Evolutionary conservation across 176 grass and related monocot species (phyloP), one percentile per base, ranked within the genome.

Genomic region (Oryza rufipogon): DNA sequence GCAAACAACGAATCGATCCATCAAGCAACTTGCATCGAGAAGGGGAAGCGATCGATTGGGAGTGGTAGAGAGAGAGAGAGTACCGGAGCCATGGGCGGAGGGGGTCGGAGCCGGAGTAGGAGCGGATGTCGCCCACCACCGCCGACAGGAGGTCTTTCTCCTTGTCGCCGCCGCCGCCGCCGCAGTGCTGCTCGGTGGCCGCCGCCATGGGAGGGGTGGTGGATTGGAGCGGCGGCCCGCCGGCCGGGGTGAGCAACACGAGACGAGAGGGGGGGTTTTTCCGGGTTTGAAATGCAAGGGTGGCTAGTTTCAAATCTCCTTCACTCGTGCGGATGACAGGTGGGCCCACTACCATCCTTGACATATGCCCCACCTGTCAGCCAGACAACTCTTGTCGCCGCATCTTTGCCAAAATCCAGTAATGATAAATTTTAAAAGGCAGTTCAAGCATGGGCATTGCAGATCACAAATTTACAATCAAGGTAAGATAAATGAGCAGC

Each of bases 1-100:
- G 13, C 51, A 36, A 46, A 34, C 3, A 46, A 34, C 13, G 28
- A 20, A 56, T 25, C 7, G 17, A 30, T 47, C 46, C 22, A 75
- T 34, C 17, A 4, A 7, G 23, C 17, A 33, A 30, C 0, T 6
- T 3, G 12, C 32, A 22, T 30, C 42, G 41, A 26, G 28, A 28
- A 28, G 28, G 28, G 28, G 28, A 2, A 11, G 22, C 16, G 83
- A 26, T 26, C 26, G 26, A 33, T 36, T 63, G 36, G 16, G 81
- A 5, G 17, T 5, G 66, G 14, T 16, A 66, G 33, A 26, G 26
- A 26, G 26, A 34, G 33, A 4, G 33, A 5, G 30, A 2, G 30
- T 32, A 32, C 94, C 76, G 80, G 67, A 98, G 91, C 93, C 93
- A 98, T 38, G 93, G 96, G 30, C 91, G 93, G 51, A 98, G 83